Base-by-base conservation (phyloP, 306 rosid species). In the Fragaria nilgerrensis region DNA sequence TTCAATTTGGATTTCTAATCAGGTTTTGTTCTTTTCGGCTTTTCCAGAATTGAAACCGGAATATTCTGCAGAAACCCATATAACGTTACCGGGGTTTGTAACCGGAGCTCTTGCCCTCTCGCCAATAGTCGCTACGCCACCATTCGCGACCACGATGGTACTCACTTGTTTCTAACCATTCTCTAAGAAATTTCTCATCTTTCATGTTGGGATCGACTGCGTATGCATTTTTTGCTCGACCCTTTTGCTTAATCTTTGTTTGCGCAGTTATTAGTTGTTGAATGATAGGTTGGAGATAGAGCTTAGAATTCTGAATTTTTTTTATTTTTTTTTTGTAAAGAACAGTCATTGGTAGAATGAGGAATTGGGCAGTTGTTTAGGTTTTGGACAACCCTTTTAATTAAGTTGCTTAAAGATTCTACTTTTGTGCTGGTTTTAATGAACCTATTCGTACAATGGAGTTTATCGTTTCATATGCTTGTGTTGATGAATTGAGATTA, bases 121-220 rank as follows among this genome's bases (percentile, higher is more conserved):
- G 97, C 97, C 78, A 93, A 93, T 78, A 92, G 97, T 90, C 97
- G 98, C 66, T 95, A 92, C 71, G 92, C 97, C 64, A 95, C 98
- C 71, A 95, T 95, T 81, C 87, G 97, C 29, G 97, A 92, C 3
- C 88, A 89, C 19, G 89, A 90, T n/a, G 98, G 97, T 89, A 89
- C 50, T 76, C 61, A 43, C 44, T 37, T 32, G 36, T 32, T 0
- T 32, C 0, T 32, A 32, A 32, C 36, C 36, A 32, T 37, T 22
- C 15, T 29, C 53, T 49, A 49, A 49, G 7, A 15, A 32, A 25
- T 71, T 41, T 39, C 49, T 37, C 72, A 16, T 25, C 65, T 59
- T 59, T 49, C 36, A n/a, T 56, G 11, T 56, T 48, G 20, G 66
- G 17, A 27, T 4, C 10, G 20, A 63, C 22, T 58, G 34, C 34